Evolutionary conservation across 768 basidiomycete genomes (phyloP), one percentile per base, ranked within the genome.

Genomic region (Vishniacozyma victoriae): DNA sequence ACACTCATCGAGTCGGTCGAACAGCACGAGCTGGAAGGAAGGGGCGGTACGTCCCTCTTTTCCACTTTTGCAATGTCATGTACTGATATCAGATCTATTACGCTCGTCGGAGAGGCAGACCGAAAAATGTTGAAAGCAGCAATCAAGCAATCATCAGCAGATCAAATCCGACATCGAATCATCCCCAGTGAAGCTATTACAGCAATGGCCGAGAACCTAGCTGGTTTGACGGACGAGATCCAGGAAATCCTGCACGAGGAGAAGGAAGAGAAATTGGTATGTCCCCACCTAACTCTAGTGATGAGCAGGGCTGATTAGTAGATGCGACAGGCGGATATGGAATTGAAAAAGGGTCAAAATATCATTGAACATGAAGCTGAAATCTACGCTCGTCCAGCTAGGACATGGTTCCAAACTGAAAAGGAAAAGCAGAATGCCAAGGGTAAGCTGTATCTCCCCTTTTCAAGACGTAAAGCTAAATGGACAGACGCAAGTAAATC

Each of bases 351-450:
- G 71, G 88, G 91, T 18, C 80, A 93, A 73, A 99, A 99, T 70
- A 82, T 97, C 78, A 81, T 96, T 41, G 85, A 95, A 68, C 89
- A 97, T 55, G 80, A 87, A 71, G 80, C 78, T 11, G 93, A 97
- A 74, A 99, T 99, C 59, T 87, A 82, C 70, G 84, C 87, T 18
- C 78, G 92, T 49, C 95, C 95, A 4, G 89, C 90, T 15, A 79
- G 93, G 60, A 96, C 91, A n/a, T 99, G 95, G 95, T 99, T 99
- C 78, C 95, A 96, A 74, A 82, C 78, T 7, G 76, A 78, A 48
- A 86, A 84, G 70, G 89, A 95, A 61, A 96, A 86, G 75, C 72
- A 77, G 54, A 80, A 79, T 51, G 79, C 89, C 4, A 81, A 84
- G 80, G 84, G 91, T 93, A 54, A 50, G 68, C 29, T 33, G 9